Percentiles rank a stretch among this genome's conserved stretches.
These are phyloP conservation scores for Saccharomycopsis olivae DNA, from an alignment of 805 yeast species.

Conservation along the genomic window DNA sequence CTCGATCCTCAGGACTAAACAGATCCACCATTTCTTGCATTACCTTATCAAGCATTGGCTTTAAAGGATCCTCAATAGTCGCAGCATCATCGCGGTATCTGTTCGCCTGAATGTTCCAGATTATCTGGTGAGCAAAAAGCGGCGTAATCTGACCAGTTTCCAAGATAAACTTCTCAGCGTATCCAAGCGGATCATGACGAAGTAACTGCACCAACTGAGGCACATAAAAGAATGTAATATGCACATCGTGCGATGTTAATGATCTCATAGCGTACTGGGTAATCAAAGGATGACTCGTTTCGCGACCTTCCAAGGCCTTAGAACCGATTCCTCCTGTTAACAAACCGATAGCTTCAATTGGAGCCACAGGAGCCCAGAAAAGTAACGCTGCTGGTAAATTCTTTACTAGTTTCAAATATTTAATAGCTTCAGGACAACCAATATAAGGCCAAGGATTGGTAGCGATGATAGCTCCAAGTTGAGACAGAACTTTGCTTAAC, in stretches of 20 bases:
- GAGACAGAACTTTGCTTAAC: too few relatives aligned
- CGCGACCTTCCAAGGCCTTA: too few relatives aligned
- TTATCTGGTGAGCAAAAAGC: conserved; percentile 91
- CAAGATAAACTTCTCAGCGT: conserved; percentile 76
- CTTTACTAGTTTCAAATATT: conserved; percentile 19
- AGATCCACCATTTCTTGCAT: conserved; percentile 50
- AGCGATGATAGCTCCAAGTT: too few relatives aligned
- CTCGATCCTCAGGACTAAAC: conserved; percentile 50
- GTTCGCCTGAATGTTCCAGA: conserved; percentile 96
- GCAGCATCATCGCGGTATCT: conserved; percentile 86
- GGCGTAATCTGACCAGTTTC: conserved; percentile 90
- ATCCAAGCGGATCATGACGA: conserved; percentile 73
- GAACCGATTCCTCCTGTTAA: conserved; percentile 65
- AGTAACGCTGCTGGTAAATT: too few relatives aligned
- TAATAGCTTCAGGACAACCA: too few relatives aligned
- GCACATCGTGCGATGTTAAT: conserved; percentile 76
- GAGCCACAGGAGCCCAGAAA: conserved; percentile 70
- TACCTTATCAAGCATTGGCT: conserved; percentile 73
- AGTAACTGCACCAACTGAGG: conserved; percentile 95
- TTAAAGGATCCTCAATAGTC: conserved; percentile 64
- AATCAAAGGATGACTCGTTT: conserved; percentile 48
- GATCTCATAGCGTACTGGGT: conserved; percentile 88
- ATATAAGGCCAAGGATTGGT: too few relatives aligned
- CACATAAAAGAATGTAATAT: conserved; percentile 87
- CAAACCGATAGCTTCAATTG: conserved; percentile 75